Base-by-base conservation (phyloP, 768 basidiomycete genomes). In the Antrodiella citrinella region DNA sequence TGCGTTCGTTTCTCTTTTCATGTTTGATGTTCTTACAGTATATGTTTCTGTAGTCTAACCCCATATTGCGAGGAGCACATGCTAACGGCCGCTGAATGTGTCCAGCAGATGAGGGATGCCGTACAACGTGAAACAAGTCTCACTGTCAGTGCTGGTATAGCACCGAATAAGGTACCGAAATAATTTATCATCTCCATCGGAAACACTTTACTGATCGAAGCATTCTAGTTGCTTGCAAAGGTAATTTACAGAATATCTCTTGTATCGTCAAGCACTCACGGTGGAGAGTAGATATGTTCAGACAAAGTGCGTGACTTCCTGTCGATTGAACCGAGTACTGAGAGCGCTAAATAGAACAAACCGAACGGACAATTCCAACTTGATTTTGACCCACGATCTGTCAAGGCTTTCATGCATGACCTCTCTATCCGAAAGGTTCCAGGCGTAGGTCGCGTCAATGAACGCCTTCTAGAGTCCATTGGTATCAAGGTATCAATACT, bases 61-160 rank as follows among this genome's bases (percentile, higher is more conserved):
- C 59, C 72, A 0, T 95, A 94, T 60, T 94, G 93, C 64, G 56
- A 69, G n/a, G 73, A 78, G 42, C 78, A 89, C 64, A 59, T 71
- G 9, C 57, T 92, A 47, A 73, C 75, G 2, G 75, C 85, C 0
- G 81, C 80, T 24, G 81, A 83, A 42, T 94, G 91, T 59, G 88
- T 95, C 11, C 67, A 76, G 47, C 74, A 86, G 54, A 86, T 99
- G 69, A 74, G 96, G 20, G 73, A 72, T 21, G 72, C 72, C 39
- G 89, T 97, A 2, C 73, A 82, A 49, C 71, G 72, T 15, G 87
- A 87, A 66, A 97, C 94, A 2, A 78, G 78, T 48, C 64, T 98
- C 45, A 98, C 96, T 2, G 91, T 89, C 47, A 93, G 90, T 57
- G 94, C 93, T 24, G 96, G 96, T 2, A 92, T 98, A 51, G 93